Conservation (phyloP, 768 basidiomycete species). For the Pleurotus pulmonarius region DNA sequence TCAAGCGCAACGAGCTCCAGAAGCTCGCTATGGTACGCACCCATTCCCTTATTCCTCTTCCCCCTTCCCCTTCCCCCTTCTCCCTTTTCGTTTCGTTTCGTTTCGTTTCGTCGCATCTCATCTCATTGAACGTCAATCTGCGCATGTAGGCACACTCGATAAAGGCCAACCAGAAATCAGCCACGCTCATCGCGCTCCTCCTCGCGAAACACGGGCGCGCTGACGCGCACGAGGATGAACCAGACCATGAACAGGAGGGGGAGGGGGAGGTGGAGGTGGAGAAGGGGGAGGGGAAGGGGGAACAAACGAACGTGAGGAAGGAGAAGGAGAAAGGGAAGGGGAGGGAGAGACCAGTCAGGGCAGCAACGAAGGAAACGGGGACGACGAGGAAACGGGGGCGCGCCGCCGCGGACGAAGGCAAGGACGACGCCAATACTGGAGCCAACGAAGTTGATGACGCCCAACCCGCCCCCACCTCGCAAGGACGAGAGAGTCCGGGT, state of each 20-base stretch:
- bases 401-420: neutral
- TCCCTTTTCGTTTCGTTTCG: no score
- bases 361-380: neutral
- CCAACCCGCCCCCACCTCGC: no score
- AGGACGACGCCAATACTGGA: neutral
- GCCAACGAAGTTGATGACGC: neutral
- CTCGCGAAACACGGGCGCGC: neutral
- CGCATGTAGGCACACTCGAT: neutral
- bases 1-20: conserved; percentile 4
- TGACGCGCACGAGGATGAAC: neutral
- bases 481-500: no score
- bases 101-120: no score
- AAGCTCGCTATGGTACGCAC: conserved; percentile 1
- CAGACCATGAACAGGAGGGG: neutral
- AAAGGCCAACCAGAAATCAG: conserved; percentile 5
- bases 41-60: neutral
- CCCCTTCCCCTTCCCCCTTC: no score
- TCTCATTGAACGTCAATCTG: no score
- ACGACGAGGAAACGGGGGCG: neutral
- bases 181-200: neutral
- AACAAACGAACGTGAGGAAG: neutral
- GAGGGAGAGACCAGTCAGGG: no score
- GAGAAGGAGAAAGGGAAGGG: neutral
- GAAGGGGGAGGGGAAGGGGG: neutral
- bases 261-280: neutral